A percentile compares a stretch with the other conserved stretches of the same genome.
phyloP scores from a whole-genome alignment of 495 filamentous ascomycete species.

The Ascobolus immersus region DNA sequence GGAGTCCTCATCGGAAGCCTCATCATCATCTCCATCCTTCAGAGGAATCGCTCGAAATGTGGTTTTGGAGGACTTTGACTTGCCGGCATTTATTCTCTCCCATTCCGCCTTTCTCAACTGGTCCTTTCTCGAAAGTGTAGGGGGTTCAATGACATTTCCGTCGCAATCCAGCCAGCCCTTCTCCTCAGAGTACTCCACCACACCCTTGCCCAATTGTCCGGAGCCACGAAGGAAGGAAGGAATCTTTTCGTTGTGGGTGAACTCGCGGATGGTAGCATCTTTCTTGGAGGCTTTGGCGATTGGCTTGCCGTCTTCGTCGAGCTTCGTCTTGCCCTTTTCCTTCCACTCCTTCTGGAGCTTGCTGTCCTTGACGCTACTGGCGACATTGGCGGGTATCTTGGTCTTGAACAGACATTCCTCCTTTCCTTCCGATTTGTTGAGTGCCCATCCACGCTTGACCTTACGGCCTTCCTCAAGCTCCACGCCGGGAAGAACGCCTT shows the following conservation, averaged over 20 bases:
- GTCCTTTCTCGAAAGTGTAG: too few relatives aligned
- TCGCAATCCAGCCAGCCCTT: constrained; percentile 71
- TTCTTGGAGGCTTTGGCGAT: constrained; percentile 29
- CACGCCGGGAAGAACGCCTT: constrained; percentile 39
- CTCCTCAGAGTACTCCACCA: constrained; percentile 47
- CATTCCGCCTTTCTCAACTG: too few relatives aligned
- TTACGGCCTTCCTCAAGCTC: constrained; percentile 46
- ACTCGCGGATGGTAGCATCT: constrained; percentile 48
- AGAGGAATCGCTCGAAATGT: too few relatives aligned
- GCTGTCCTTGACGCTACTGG: too few relatives aligned
- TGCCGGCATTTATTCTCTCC: too few relatives aligned
- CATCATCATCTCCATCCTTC: too few relatives aligned
- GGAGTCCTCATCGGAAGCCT: too few relatives aligned
- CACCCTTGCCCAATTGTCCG: constrained; percentile 14
- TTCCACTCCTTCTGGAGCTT: constrained; percentile 16
- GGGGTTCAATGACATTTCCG: constrained; percentile 54
- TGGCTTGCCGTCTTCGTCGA: constrained; percentile 25
- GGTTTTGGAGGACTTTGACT: too few relatives aligned
- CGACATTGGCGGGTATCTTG: too few relatives aligned
- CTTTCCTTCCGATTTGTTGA: constrained; percentile 18
- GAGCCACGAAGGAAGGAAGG: constrained; percentile 41
- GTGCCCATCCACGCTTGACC: constrained; percentile 69
- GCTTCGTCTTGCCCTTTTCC: constrained; percentile 24
- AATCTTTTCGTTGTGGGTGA: constrained; percentile 55
- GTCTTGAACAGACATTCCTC: constrained; percentile 11